phyloP scores from a whole-genome alignment of 371 early-diverging fungal species.

The Mucor saturninus region DNA sequence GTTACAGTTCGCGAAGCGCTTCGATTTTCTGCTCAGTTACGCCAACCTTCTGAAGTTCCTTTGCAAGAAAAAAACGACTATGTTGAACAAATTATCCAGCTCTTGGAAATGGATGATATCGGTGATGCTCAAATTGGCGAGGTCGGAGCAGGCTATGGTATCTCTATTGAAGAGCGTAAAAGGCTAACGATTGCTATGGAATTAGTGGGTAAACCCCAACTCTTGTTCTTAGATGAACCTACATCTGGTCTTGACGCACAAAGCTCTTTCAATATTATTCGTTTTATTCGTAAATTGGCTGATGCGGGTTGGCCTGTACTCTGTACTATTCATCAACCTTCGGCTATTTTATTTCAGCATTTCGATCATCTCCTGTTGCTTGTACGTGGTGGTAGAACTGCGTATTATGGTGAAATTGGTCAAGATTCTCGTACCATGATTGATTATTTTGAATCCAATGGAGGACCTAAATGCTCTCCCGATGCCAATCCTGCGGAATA shows the following conservation, averaged over 20 bases:
- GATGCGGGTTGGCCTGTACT: conserved; percentile 62
- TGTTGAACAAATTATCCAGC: conserved; percentile 65
- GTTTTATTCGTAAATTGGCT: conserved; percentile 65
- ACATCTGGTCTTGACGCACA: conserved; percentile 71
- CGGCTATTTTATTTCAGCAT: conserved; percentile 60
- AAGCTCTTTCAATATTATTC: conserved; percentile 70
- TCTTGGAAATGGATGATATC: conserved; percentile 61
- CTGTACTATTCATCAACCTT: conserved; percentile 72
- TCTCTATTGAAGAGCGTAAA: conserved; percentile 67
- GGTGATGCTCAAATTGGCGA: conserved; percentile 57
- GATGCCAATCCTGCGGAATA: conserved; percentile 48
- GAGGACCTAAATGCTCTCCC: conserved; percentile 54
- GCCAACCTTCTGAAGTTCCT: conserved; percentile 57
- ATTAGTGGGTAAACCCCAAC: conserved; percentile 76
- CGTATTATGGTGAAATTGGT: conserved; percentile 69
- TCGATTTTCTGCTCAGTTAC: conserved; percentile 67
- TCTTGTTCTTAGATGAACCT: conserved; percentile 80
- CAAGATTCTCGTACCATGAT: conserved; percentile 51
- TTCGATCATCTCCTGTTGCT: conserved; percentile 71
- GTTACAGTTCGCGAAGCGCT: conserved; percentile 66
- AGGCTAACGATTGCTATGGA: conserved; percentile 70
- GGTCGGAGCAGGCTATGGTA: conserved; percentile 46
- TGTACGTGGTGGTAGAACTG: conserved; percentile 66
- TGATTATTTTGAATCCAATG: conserved; percentile 61
- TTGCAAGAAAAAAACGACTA: conserved; percentile 57